phyloP scores from a whole-genome alignment of 2,329 filamentous ascomycete species.

The Botrytis sinoallii region DNA sequence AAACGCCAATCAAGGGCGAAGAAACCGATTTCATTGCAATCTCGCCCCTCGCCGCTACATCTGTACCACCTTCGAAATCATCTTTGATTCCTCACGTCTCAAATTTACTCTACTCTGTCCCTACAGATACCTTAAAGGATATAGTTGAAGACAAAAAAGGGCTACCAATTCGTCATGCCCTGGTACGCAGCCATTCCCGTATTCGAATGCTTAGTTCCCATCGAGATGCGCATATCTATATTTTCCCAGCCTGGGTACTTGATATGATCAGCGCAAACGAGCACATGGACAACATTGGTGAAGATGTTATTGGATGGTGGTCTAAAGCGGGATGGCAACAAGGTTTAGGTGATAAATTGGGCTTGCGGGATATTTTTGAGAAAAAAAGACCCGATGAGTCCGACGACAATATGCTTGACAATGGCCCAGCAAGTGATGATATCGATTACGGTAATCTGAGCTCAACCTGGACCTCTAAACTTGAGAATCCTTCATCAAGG shows the following conservation, averaged over 20 bases:
- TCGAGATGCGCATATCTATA: slow-evolving; percentile 90
- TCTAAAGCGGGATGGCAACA: slow-evolving; percentile 90
- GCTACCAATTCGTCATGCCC: slow-evolving; percentile 70
- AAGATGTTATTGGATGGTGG: slow-evolving; percentile 94
- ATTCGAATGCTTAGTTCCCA: slow-evolving; percentile 80
- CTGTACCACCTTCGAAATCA: slow-evolving; percentile 57
- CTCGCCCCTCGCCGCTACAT: slow-evolving; percentile 58
- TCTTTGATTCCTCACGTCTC: slow-evolving; percentile 67
- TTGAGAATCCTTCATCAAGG: slow-evolving; percentile 11
- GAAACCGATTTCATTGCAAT: slow-evolving; percentile 91
- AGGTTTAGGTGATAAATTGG: slow-evolving; percentile 74
- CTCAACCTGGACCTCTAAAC: slow-evolving; percentile 35
- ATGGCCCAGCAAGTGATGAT: slow-evolving; percentile 32
- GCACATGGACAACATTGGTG: slow-evolving; percentile 79
- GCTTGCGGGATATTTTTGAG: slow-evolving; percentile 64
- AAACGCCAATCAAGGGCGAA: slow-evolving; percentile 77
- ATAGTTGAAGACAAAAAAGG: slow-evolving; percentile 71
- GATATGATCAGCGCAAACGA: slow-evolving; percentile 79
- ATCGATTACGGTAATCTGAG: slow-evolving; percentile 35
- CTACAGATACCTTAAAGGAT: slow-evolving; percentile 86
- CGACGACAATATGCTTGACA: slow-evolving; percentile 34
- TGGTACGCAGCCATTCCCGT: slow-evolving; percentile 71
- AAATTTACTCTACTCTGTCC: slow-evolving; percentile 81
- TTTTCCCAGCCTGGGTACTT: slow-evolving; percentile 89
- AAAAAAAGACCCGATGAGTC: slow-evolving; percentile 43